Base-by-base conservation (phyloP, 2,329 filamentous ascomycete species). In the Neonectria coccinea region DNA sequence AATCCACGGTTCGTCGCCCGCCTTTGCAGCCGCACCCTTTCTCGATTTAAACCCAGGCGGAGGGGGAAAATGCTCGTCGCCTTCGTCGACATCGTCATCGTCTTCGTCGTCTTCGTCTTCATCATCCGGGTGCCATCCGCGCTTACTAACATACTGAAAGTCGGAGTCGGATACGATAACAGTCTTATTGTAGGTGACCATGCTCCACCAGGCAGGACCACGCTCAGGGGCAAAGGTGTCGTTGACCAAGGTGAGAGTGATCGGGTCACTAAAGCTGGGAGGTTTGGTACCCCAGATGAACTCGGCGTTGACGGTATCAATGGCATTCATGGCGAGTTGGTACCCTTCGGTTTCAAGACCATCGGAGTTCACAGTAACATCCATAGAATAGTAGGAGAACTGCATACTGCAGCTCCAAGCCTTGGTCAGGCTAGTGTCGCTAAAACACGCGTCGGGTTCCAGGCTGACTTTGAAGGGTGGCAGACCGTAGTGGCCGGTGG, bases 401-500 rank as follows among this genome's bases (percentile, higher is more conserved):
- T 81, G 78, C 31, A 91, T 80, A 12, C 86, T 81, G 74, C 90
- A 92, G 63, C 82, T 86, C 90, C 90, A 92, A 1, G 89, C 86
- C 54, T 82, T 76, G n/a, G 81, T 79, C 69, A 89, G 84, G 1
- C 76, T 81, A 1, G 83, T 80, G 60, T 90, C 82, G 33, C 82
- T 81, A 64, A 92, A 82, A 73, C 90, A 92, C 0, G 82, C 81
- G 44, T 81, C 83, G 16, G 86, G 84, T 2, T 80, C 79, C 58
- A 82, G 80, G 58, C 81, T 83, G 3, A 84, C 79, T 50, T 83
- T 79, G 5, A 88, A 77, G 4, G 85, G 83, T 16, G 87, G 85
- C n/a, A 92, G 75, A 22, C 79, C 78, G 67, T 80, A 92, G 0
- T 78, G 80, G 2, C 90, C 90, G 3, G 82, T 84, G 1, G 84